phyloP scores from a whole-genome alignment of 148 eudicot species.

The Rhododendron kiyosumense region DNA sequence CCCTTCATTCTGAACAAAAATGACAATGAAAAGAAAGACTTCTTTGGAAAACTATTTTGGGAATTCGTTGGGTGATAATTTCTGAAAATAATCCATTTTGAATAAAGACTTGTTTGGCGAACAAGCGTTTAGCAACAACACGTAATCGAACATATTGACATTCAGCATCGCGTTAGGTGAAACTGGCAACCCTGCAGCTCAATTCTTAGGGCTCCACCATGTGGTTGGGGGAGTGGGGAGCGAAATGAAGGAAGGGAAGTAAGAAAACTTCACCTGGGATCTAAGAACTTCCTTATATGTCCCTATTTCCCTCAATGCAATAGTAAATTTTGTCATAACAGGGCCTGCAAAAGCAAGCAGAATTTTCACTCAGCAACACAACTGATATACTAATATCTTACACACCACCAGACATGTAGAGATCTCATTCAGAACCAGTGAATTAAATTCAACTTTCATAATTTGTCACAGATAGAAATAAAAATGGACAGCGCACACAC shows the following conservation, averaged over 20 bases:
- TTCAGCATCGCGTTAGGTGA: neutral
- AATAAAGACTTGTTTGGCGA: neutral
- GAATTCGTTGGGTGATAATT: neutral
- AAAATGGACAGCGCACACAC: neutral
- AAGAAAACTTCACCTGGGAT: constrained; percentile 58
- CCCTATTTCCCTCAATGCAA: constrained; percentile 97
- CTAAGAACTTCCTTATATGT: constrained; percentile 98
- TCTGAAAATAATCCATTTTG: neutral
- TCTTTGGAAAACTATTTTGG: neutral
- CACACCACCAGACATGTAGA: neutral
- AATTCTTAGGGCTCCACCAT: neutral
- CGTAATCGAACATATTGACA: neutral
- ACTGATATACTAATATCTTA: neutral
- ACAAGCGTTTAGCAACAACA: neutral
- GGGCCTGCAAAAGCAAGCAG: constrained; percentile 55
- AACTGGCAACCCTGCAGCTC: neutral
- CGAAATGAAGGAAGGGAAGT: neutral
- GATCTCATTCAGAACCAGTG: neutral
- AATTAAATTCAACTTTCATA: neutral
- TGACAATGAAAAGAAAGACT: neutral
- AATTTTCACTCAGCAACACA: constrained; percentile 9
- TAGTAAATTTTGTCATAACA: constrained; percentile 97
- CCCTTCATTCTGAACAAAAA: neutral
- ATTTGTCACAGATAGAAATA: neutral
- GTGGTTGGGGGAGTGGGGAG: neutral